Evolutionary conservation across 2,329 filamentous ascomycete genomes (phyloP), one percentile per base, ranked within the genome.

Genomic region (Chaetoscypha palmicola): DNA sequence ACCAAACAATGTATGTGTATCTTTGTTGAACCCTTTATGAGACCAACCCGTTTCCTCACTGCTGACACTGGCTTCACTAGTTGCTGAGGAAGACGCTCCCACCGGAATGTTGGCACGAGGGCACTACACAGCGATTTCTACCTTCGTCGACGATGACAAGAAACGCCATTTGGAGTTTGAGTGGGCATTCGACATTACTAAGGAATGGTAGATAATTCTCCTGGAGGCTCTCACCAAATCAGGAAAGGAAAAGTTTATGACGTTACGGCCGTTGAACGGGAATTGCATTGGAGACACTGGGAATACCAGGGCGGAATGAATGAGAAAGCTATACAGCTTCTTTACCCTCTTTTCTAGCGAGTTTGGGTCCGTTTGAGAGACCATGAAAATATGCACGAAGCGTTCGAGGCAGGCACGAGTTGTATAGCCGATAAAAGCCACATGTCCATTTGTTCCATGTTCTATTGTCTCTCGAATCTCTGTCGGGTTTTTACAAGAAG

Each of bases 141-240:
- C 80, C 67, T 98, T 98, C 65, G 77, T 95, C 50, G 92, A 98
- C 64, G 92, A 98, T 61, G 92, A 98, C 70, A 83, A 92, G 66
- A 81, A 88, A 68, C 82, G 77, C 52, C 90, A 98, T 68, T 74
- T 98, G 52, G 75, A 83, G 64, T 98, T 98, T 66, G 85, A 94
- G 60, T 98, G 92, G 92, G 81, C 83, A 50, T 97, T 98, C 61
- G 86, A 96, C 62, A 95, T 98, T 65, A 77, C 84, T 69, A 98
- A 97, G 77, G 87, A 95, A 64, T 97, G 92, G 92, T 86, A 81
- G 46, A 50, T 43, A 20, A 12, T 2, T 4, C 11, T 34, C 19
- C 16, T 14, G 19, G 21, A 33, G 12, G 38, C 20, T 24, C 7
- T 12, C 14, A 14, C 12, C 5, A 22, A 14, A 3, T n/a, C 11